Conservation (phyloP, 108 stramenopile genomes). For the Conticribra weissflogii region DNA sequence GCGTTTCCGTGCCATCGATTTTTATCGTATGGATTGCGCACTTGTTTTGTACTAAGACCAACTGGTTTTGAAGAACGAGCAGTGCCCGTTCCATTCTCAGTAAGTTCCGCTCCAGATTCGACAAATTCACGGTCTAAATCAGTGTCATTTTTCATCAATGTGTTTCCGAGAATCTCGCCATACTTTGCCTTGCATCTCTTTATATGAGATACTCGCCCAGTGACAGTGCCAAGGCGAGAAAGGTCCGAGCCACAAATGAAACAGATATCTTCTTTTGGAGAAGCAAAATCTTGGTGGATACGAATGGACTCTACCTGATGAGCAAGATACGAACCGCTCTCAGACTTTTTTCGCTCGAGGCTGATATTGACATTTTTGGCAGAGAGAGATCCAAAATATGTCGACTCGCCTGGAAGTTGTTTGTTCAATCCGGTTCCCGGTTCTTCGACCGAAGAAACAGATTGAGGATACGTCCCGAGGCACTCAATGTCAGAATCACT, state of each 20-base stretch:
- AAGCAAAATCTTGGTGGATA: background rate
- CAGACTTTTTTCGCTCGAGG: too few species aligned
- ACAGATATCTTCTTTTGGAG: conserved; percentile 48
- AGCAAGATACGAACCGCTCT: too few species aligned
- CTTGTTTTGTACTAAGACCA: conserved; percentile 6
- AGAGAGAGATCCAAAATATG: too few species aligned
- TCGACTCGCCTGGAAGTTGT: too few species aligned
- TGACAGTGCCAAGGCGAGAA: conserved; percentile 42
- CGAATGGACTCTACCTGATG: too few species aligned
- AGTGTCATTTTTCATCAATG: conserved; percentile 44
- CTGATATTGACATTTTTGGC: too few species aligned
- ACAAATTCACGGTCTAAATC: conserved; percentile 13
- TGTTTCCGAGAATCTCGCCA: conserved; percentile 26
- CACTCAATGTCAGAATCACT: too few species aligned
- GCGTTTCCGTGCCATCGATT: conserved; percentile 40
- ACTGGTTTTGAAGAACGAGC: background rate
- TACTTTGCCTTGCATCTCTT: conserved; percentile 82
- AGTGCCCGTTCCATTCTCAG: background rate
- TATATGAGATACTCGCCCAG: conserved; percentile 75
- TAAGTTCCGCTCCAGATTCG: background rate
- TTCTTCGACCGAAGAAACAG: too few species aligned
- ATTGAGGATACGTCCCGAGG: too few species aligned
- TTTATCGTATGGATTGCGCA: conserved; percentile 29
- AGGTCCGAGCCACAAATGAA: conserved; percentile 73
- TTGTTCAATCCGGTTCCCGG: too few species aligned